Evolutionary conservation across 108 stramenopile species (phyloP).

Genomic region (Schizochytrium sp.): DNA sequence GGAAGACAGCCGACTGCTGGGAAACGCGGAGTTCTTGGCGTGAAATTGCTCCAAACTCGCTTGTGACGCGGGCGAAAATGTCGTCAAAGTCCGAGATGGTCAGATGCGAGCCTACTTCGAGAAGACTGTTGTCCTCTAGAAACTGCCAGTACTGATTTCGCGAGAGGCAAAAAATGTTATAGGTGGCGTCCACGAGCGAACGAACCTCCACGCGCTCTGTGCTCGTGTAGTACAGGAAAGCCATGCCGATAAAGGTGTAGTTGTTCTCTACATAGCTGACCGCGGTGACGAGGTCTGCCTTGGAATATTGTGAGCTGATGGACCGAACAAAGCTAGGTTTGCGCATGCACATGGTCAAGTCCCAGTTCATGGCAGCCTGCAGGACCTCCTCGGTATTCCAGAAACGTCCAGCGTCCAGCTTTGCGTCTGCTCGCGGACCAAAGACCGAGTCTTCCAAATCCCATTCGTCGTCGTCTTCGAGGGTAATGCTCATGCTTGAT

Average conservation of each 20-base stretch:
- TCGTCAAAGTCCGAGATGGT: background rate
- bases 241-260: background rate
- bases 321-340: background rate
- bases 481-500: background rate
- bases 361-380: background rate
- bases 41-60: background rate
- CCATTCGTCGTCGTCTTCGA: conserved; percentile 15
- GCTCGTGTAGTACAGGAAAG: background rate
- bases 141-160: conserved; percentile 11
- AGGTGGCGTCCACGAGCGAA: background rate
- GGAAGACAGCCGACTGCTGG: background rate
- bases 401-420: background rate
- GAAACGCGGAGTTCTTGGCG: background rate
- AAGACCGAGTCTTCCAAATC: background rate
- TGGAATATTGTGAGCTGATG: background rate
- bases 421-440: background rate
- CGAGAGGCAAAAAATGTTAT: background rate
- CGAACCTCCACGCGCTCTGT: background rate
- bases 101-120: background rate
- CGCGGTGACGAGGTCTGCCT: background rate
- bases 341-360: background rate
- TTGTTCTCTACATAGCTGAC: background rate
- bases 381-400: background rate
- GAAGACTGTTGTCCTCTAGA: background rate
- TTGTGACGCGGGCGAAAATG: background rate